These are phyloP conservation scores for Hymenoscyphus albidus DNA, from an alignment of 2,329 filamentous ascomycete species.

Conservation along the genomic window DNA sequence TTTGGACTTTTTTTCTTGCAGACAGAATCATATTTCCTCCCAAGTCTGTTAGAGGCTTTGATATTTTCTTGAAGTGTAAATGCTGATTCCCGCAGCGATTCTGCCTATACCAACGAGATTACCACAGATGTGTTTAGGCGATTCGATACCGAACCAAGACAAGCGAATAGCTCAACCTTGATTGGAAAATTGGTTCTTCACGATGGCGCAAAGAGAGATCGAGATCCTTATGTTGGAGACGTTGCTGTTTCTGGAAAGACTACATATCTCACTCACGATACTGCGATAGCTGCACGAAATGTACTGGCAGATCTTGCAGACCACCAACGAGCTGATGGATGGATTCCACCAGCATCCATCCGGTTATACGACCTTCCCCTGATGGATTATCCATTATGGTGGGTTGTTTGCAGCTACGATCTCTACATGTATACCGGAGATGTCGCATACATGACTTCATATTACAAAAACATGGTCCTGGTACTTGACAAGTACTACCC, in stretches of 20 bases:
- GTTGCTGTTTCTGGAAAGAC: constrained; percentile 47
- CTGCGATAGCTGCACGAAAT: constrained; percentile 41
- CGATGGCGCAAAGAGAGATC: constrained; percentile 50
- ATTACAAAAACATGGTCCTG: constrained; percentile 41
- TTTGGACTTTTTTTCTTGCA: too few species aligned
- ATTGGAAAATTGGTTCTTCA: constrained; percentile 45
- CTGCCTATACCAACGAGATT: constrained; percentile 50
- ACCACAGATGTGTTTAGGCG: constrained; percentile 43
- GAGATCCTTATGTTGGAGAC: constrained; percentile 52
- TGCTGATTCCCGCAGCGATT: constrained; percentile 33
- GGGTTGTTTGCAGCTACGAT: constrained; percentile 47
- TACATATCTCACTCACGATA: constrained; percentile 45
- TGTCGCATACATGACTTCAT: constrained; percentile 38
- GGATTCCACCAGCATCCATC: constrained; percentile 53
- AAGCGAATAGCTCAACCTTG: constrained; percentile 42
- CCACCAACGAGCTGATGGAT: constrained; percentile 49
- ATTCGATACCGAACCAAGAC: constrained; percentile 48
- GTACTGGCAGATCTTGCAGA: constrained; percentile 47
- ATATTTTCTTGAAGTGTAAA: too few species aligned
- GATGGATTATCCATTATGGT: constrained; percentile 52
- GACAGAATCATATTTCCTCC: too few species aligned
- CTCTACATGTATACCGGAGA: constrained; percentile 49
- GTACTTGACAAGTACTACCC: constrained; percentile 47
- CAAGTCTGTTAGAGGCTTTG: too few species aligned
- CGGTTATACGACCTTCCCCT: constrained; percentile 45